phyloP scores from a whole-genome alignment of 2,329 filamentous ascomycete genomes.

The Cytospora chrysosperma region DNA sequence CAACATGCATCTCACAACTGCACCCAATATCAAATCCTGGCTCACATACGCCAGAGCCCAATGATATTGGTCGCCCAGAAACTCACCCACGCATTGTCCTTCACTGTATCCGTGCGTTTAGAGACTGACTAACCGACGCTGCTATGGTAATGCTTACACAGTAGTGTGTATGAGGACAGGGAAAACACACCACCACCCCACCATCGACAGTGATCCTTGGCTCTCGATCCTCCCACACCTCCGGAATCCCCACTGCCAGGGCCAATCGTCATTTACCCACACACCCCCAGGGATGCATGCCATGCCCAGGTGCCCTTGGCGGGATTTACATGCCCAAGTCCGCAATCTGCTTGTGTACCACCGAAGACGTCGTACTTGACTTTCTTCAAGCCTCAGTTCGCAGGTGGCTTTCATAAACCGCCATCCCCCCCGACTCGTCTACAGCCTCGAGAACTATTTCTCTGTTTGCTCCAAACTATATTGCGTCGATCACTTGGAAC shows the following conservation, averaged over 20 bases:
- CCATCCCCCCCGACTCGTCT: slow-evolving; percentile 9
- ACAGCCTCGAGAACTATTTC: slow-evolving; percentile 11
- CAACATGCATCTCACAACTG: slow-evolving; percentile 13
- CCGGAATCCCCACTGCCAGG: slow-evolving; percentile 10
- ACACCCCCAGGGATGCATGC: slow-evolving; percentile 19
- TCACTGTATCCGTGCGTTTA: not conserved
- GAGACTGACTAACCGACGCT: not conserved
- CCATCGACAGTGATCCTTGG: slow-evolving; percentile 15
- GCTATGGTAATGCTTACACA: not conserved
- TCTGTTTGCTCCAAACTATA: slow-evolving; percentile 17
- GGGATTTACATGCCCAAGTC: slow-evolving; percentile 18
- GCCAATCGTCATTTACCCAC: slow-evolving; percentile 24
- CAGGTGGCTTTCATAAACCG: slow-evolving; percentile 19
- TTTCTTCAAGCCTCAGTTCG: slow-evolving; percentile 13
- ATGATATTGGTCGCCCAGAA: slow-evolving; percentile 6
- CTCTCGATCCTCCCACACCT: slow-evolving; percentile 18
- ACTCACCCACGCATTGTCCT: slow-evolving; percentile 2
- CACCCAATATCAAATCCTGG: slow-evolving; percentile 10
- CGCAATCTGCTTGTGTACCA: slow-evolving; percentile 18
- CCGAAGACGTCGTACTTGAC: not conserved
- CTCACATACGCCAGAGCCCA: slow-evolving; percentile 9
- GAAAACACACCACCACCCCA: slow-evolving; percentile 6
- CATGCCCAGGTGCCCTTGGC: slow-evolving; percentile 8
- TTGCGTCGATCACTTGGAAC: slow-evolving; percentile 8
- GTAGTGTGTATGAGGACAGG: not conserved